Percentiles rank a stretch among this genome's conserved stretches.
phyloP scores from a whole-genome alignment of 2,329 filamentous ascomycete species.

The Penicillium sp. region DNA sequence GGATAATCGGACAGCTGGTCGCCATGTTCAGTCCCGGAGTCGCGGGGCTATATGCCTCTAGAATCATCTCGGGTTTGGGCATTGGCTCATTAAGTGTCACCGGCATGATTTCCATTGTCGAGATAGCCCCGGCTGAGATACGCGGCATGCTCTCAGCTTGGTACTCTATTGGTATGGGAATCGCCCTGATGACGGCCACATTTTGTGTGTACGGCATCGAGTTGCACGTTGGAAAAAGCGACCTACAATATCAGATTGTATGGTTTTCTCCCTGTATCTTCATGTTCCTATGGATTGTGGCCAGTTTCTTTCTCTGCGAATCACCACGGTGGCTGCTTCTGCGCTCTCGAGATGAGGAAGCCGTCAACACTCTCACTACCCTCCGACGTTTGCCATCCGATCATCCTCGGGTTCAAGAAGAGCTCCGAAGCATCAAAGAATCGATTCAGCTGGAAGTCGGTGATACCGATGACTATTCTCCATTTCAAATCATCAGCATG shows the following conservation, averaged over 20 bases:
- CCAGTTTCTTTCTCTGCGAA: constrained; percentile 35
- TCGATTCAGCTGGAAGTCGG: constrained; percentile 16
- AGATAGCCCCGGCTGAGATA: background rate
- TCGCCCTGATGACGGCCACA: background rate
- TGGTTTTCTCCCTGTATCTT: constrained; percentile 33
- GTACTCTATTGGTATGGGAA: background rate
- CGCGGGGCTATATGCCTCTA: background rate
- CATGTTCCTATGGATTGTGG: constrained; percentile 25
- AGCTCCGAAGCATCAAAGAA: constrained; percentile 30
- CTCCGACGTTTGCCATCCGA: constrained; percentile 34
- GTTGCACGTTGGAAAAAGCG: background rate
- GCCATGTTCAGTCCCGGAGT: background rate
- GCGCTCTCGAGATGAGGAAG: constrained; percentile 27
- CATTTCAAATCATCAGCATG: constrained; percentile 15
- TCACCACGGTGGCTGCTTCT: constrained; percentile 39
- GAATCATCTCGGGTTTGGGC: background rate
- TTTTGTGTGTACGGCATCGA: background rate
- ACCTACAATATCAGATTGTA: constrained; percentile 36
- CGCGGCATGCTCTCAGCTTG: background rate
- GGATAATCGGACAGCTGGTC: background rate
- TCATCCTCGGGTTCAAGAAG: constrained; percentile 26
- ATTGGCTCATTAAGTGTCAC: background rate
- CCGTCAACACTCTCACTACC: constrained; percentile 22
- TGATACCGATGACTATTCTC: constrained; percentile 9
- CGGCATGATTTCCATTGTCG: background rate